Base-by-base conservation (phyloP, 164 flowering plant species). In the Warburgia ugandensis region DNA sequence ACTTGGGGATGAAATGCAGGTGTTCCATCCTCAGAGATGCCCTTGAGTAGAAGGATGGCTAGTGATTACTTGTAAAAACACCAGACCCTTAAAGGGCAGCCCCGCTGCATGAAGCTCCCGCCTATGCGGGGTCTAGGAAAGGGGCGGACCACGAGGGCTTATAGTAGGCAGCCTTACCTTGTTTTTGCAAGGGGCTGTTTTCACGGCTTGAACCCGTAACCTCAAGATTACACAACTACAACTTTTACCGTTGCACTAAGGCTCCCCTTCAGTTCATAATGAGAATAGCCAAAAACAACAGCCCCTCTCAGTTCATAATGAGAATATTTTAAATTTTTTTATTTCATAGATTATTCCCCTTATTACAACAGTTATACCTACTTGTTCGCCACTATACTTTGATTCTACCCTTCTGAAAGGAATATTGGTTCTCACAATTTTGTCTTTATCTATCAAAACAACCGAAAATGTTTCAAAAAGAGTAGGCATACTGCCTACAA, bases 51-150 rank as follows among this genome's bases (percentile, higher is more conserved):
- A 70, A 81, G 82, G 43, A 92, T 86, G 56, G 88, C 99, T n/a
- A n/a, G n/a, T n/a, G n/a, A 68, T 92, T 87, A 32, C 97, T 92
- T 63, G 88, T 92, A 33, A 92, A 64, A 54, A 88, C 92, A 62
- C 88, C 99, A 52, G 88, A 88, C 26, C 99, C 91, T 64, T 86
- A 91, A 55, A 92, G 95, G 47, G 88, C 95, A 56, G 95, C 95
- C 72, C 84, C 73, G 52, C 71, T 62, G 73, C 88, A 97, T 65
- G 88, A 92, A 68, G 97, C 88, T 45, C 88, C 86, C 37, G 99
- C 99, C 59, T 88, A 61, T 58, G 88, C 99, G 56, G 97, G 97
- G 29, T 80, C 95, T n/a, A n/a, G n/a, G n/a, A n/a, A n/a, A n/a
- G n/a, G n/a, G n/a, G n/a, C n/a, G n/a, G n/a, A n/a, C n/a, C n/a